Evolutionary conservation across 83 land plant genomes (phyloP).

Genomic region (Larix sibirica): DNA sequence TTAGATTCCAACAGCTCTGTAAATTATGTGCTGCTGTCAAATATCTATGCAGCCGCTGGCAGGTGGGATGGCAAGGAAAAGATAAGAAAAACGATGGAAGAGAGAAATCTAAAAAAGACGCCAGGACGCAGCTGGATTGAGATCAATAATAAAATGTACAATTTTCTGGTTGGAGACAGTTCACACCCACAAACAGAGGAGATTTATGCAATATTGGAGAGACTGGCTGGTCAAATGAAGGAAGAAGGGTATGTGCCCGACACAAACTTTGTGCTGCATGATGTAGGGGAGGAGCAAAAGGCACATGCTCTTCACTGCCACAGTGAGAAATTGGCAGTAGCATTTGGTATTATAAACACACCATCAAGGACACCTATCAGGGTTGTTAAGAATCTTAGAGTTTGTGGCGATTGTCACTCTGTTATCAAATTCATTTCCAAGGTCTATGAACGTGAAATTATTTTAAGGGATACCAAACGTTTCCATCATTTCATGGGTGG

Average conservation of each 20-base stretch:
- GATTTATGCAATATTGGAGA: constrained; percentile 24
- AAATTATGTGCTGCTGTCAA: not conserved
- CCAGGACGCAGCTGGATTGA: constrained; percentile 8
- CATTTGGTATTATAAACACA: constrained; percentile 37
- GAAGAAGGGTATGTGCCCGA: constrained; percentile 28
- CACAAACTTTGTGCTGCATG: constrained; percentile 28
- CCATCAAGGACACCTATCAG: constrained; percentile 23
- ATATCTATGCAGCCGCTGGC: not conserved
- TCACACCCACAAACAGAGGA: constrained; percentile 37
- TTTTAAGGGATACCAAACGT: constrained; percentile 29
- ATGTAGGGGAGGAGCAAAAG: constrained; percentile 43
- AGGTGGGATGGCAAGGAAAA: not conserved
- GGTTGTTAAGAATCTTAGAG: constrained; percentile 43
- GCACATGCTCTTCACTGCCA: constrained; percentile 31
- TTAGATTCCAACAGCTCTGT: not conserved
- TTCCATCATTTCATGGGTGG: constrained; percentile 37
- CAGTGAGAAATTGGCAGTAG: constrained; percentile 49
- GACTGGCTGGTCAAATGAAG: constrained; percentile 19
- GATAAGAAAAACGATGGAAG: not conserved
- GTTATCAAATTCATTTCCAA: constrained; percentile 18
- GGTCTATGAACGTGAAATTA: constrained; percentile 24
- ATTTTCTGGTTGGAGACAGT: constrained; percentile 19
- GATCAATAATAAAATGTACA: not conserved
- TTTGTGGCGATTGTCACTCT: constrained; percentile 3
- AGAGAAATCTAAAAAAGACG: not conserved